These are phyloP conservation scores for Lactifluus echinatus DNA, from an alignment of 768 basidiomycete species.

Conservation along the genomic window DNA sequence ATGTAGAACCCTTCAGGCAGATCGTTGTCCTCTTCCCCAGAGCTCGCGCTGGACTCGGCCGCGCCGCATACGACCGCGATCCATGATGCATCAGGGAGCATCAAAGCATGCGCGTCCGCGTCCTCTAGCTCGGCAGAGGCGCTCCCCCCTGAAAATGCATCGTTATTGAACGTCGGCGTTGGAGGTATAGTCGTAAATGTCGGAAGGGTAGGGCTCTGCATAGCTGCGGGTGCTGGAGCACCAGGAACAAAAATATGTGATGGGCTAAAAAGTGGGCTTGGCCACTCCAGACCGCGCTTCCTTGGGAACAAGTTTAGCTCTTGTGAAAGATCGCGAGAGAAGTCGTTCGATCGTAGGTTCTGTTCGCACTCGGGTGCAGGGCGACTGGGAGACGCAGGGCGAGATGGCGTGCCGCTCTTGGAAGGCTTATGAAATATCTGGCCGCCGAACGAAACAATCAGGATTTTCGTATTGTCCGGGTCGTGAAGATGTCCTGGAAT, in stretches of 20 bases:
- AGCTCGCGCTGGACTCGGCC: constrained; percentile 32
- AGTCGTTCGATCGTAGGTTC: not conserved
- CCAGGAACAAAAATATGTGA: constrained; percentile 48
- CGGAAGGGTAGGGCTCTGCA: constrained; percentile 19
- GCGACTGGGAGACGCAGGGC: not conserved
- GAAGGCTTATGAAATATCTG: constrained; percentile 60
- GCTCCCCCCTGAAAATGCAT: constrained; percentile 16
- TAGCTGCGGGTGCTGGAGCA: constrained; percentile 17
- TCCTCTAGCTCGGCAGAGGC: constrained; percentile 15
- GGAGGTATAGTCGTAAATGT: constrained; percentile 24
- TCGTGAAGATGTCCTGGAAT: constrained; percentile 46
- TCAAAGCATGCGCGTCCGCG: constrained; percentile 24
- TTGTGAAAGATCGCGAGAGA: constrained; percentile 4
- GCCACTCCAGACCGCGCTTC: not conserved
- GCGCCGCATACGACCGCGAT: constrained; percentile 76
- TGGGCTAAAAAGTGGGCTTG: constrained; percentile 30
- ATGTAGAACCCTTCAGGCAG: constrained; percentile 67
- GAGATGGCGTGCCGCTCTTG: constrained; percentile 25
- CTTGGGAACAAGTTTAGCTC: constrained; percentile 9
- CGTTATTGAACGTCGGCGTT: constrained; percentile 23
- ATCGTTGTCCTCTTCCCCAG: constrained; percentile 27
- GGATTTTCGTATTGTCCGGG: constrained; percentile 42
- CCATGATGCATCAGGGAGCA: constrained; percentile 65
- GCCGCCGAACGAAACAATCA: constrained; percentile 76
- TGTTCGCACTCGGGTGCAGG: not conserved